A percentile compares a stretch with the other conserved stretches of the same genome.
Evolutionary conservation across 1,284 basidiomycete genomes (phyloP).

Genomic region (Ceratobasidium sp.): DNA sequence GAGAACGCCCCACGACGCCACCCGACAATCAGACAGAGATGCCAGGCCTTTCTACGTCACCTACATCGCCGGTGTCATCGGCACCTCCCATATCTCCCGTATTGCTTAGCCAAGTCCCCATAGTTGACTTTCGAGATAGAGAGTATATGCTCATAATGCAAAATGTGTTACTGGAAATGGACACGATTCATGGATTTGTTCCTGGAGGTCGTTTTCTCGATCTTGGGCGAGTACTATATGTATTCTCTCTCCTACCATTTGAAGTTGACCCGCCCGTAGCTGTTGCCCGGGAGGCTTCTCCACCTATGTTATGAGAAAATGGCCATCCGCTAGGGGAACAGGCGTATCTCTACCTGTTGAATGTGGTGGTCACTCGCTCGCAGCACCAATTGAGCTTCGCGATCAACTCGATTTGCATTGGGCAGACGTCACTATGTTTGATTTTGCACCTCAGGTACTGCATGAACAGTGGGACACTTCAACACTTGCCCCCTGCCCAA

Average conservation of each 20-base stretch:
- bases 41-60: not conserved
- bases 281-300: conserved; percentile 30
- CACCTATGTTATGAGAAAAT: conserved; percentile 15
- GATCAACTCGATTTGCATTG: not conserved
- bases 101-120: too few species aligned
- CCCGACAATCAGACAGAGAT: not conserved
- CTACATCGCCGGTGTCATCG: not conserved
- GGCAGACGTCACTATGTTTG: conserved; percentile 15
- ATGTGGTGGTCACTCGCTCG: conserved; percentile 11
- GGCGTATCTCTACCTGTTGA: conserved; percentile 27
- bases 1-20: not conserved
- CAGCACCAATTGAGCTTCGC: not conserved
- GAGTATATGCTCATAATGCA: not conserved
- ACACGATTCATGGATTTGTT: not conserved
- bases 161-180: not conserved
- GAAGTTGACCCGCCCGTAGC: not conserved
- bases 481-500: not conserved
- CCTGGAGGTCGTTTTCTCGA: conserved; percentile 6
- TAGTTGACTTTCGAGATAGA: not conserved
- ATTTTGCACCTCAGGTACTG: not conserved
- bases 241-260: not conserved
- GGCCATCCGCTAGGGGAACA: not conserved
- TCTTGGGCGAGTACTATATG: conserved; percentile 9
- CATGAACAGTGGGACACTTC: not conserved
- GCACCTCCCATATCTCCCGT: too few species aligned